Base-by-base conservation (phyloP, 306 rosid genomes). In the Aeschynomene evenia region DNA sequence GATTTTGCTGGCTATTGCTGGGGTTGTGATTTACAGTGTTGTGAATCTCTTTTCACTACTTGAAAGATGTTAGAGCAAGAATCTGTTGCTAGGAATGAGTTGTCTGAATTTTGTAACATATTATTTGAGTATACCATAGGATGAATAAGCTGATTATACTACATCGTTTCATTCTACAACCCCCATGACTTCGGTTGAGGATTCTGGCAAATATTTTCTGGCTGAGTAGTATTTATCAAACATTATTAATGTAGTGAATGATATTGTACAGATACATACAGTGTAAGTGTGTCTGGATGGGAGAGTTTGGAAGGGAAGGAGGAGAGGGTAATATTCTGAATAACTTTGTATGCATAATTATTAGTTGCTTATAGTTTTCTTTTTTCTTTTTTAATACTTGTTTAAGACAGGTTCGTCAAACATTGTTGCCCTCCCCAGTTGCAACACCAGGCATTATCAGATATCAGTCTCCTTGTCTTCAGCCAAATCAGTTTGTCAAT, bases 351-450 rank as follows among this genome's bases (percentile, higher is more conserved):
- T 55, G 40, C 43, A 11, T 56, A 18, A 26, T 50, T 61, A 40
- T 51, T 73, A 19, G 34, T 72, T 76, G 52, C 33, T 68, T 68
- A 1, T 34, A 31, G 14, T 39, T 18, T 10, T 16, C 34, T 22
- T 56, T 36, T 10, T 16, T 42, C 31, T 56, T 36, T 0, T 20
- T 45, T n/a, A 11, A 45, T 12, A 3, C 16, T 53, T 80, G 62
- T 33, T 48, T 49, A 50, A 70, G 15, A 24, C 87, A 90, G 96
- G 91, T 79, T 57, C 83, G 42, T 70, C 91, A 72, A 66, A 65
- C 84, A 28, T 28, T 83, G 22, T 71, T 83, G 62, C 76, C 91
- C 3, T 72, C 69, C 68, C 24, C 68, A 50, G 83, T 78, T 61
- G 34, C 81, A 67, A 79, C 75, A 61, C 78, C 71, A 8, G 87